phyloP scores from a whole-genome alignment of 2,329 filamentous ascomycete species.

The Keithomyces neogunnii region DNA sequence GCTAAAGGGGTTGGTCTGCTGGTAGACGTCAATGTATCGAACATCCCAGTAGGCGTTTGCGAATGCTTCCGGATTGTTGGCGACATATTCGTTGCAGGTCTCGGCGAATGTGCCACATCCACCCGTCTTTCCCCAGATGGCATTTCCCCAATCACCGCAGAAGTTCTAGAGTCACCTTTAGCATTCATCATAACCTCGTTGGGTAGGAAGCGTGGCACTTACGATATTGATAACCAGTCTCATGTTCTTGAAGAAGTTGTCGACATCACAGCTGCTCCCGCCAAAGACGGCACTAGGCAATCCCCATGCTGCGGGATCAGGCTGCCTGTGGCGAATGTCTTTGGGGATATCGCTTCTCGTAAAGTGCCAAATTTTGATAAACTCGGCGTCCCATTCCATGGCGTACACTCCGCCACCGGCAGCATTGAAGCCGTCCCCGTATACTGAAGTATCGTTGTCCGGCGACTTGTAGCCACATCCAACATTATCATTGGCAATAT shows the following conservation, averaged over 20 bases:
- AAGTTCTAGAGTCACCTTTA: conserved; percentile 41
- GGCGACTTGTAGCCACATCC: conserved; percentile 38
- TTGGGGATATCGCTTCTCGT: conserved; percentile 53
- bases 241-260: conserved; percentile 57
- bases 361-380: conserved; percentile 73
- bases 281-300: conserved; percentile 63
- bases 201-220: conserved; percentile 7
- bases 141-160: conserved; percentile 66
- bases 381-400: conserved; percentile 59
- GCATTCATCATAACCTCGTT: background rate
- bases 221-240: conserved; percentile 65
- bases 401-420: conserved; percentile 61
- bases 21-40: conserved; percentile 42
- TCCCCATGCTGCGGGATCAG: conserved; percentile 60
- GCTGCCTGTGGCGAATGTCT: conserved; percentile 51
- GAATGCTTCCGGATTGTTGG: conserved; percentile 34
- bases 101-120: conserved; percentile 31
- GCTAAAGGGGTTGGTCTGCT: conserved; percentile 8
- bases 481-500: conserved; percentile 26
- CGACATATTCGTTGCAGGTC: conserved; percentile 39
- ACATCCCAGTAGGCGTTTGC: conserved; percentile 42
- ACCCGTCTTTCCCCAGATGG: conserved; percentile 30
- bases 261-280: conserved; percentile 53
- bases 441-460: conserved; percentile 34
- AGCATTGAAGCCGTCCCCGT: conserved; percentile 59